Conservation (phyloP, 495 filamentous ascomycete genomes). For the Polyplosphaeria fusca region DNA sequence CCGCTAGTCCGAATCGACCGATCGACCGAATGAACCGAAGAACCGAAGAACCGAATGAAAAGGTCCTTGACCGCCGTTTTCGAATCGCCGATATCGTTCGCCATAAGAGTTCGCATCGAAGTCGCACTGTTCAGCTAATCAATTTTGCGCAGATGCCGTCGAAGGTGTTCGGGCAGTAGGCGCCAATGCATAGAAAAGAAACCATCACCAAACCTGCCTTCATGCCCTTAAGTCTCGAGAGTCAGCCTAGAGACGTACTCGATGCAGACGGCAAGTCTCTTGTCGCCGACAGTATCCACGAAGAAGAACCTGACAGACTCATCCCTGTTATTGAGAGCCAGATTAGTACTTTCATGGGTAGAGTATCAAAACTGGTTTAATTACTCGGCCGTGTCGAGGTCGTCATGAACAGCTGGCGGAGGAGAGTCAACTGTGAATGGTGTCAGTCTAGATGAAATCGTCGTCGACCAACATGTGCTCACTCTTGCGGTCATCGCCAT, state of each 20-base stretch:
- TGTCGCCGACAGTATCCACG: too few relatives aligned
- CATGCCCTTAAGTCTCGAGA: too few relatives aligned
- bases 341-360: too few relatives aligned
- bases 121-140: slow-evolving; percentile 24
- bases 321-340: too few relatives aligned
- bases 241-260: neutral
- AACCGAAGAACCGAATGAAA: slow-evolving; percentile 28
- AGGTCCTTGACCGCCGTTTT: neutral
- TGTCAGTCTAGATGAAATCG: too few relatives aligned
- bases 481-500: slow-evolving; percentile 91
- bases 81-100: slow-evolving; percentile 29
- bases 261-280: too few relatives aligned
- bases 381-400: slow-evolving; percentile 95
- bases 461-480: too few relatives aligned
- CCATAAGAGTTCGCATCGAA: slow-evolving; percentile 18
- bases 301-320: too few relatives aligned
- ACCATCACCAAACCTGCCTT: neutral
- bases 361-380: too few relatives aligned
- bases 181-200: slow-evolving; percentile 5
- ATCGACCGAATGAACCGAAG: slow-evolving; percentile 22
- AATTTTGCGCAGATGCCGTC: slow-evolving; percentile 15
- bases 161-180: slow-evolving; percentile 5
- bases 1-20: slow-evolving; percentile 26
- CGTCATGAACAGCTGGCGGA: slow-evolving; percentile 76
- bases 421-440: slow-evolving; percentile 73